Base-by-base conservation (phyloP, 2,329 filamentous ascomycete species). In the Neopestalotiopsis clavispora region DNA sequence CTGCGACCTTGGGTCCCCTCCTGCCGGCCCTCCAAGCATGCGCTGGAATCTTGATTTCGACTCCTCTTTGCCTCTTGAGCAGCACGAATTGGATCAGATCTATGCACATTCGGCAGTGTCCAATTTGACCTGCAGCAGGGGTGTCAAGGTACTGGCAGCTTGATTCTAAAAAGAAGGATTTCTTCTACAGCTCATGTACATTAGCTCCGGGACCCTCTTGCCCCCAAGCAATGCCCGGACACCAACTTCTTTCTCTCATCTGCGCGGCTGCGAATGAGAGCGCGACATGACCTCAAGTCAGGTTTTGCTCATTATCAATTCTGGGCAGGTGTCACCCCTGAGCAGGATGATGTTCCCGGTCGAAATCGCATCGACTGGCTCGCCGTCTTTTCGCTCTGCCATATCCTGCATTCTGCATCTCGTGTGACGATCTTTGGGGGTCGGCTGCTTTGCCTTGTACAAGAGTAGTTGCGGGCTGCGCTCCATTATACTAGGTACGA, bases 291-390 rank as follows among this genome's bases (percentile, higher is more conserved):
- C 57, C 57, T 23, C 14, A 59, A 14, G 13, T 14, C 17, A n/a
- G 20, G 42, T 9, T 20, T 34, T 59, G 57, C 20, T 59, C 57
- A 30, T 59, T 59, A 20, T 17, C 59, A 62, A 20, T 38, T 40
- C 59, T 30, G 30, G 30, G 32, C 32, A 40, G 59, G 59, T 62
- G 59, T 34, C 59, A 40, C 59, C 59, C 57, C 57, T 59, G 57
- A 52, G 17, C 45, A 52, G 45, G 45, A 52, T 20, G 17, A 17
- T 20, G 17, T 52, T 52, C 45, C 45, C n/a, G 45, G n/a, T 52
- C 45, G 42, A 9, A 52, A n/a, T 4, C 6, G 17, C 45, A 20
- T 52, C 5, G 45, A 52, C 45, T 52, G 45, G 45, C 9, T 52
- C 45, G n/a, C 45, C 45, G n/a, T 52, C 45, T 17, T 52, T 52